Base-by-base conservation (phyloP, 345 rosid genomes). In the Turnera subulata region DNA sequence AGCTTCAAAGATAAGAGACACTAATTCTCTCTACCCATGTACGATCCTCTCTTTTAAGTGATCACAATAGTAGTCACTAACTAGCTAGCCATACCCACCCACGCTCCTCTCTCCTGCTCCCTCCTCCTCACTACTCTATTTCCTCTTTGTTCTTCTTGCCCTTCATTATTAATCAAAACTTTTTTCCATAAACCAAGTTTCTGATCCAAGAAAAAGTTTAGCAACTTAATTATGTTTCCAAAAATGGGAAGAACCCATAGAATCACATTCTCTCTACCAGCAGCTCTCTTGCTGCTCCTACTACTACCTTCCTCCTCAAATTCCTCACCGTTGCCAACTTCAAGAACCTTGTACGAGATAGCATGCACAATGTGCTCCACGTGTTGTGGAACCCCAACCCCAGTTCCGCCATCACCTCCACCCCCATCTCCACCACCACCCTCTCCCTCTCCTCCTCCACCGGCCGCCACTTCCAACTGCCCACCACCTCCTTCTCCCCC, bases 281-380 rank as follows among this genome's bases (percentile, higher is more conserved):
- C 70, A n/a, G n/a, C 35, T 29, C 35, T 14, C 35, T 29, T 29
- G n/a, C 19, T 59, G 23, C 40, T 76, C 26, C 14, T 71, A 0
- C 11, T 66, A 13, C 42, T 77, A 6, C 65, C 70, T 11, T 42
- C n/a, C 55, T 45, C 58, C 12, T 19, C 9, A 25, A 63, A 43
- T 61, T 66, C 58, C 12, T 72, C 74, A 2, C 22, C 63, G 15
- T 6, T 29, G 2, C 63, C 63, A 10, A 33, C 50, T 33, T 50
- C 69, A 20, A 65, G 69, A 58, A 58, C 13, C 39, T 10, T 65
- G 35, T 64, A 60, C 54, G 80, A 80, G 73, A 73, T 74, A 66
- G 85, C 86, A 46, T 93, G 97, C 77, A 85, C 96, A 66, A 82
- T 86, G 97, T 92, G 98, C 80, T 35, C 93, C 10, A 66, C 85